Evolutionary conservation across 192 early-diverging fungal genomes (phyloP).

Genomic region (Lobosporangium transversale): DNA sequence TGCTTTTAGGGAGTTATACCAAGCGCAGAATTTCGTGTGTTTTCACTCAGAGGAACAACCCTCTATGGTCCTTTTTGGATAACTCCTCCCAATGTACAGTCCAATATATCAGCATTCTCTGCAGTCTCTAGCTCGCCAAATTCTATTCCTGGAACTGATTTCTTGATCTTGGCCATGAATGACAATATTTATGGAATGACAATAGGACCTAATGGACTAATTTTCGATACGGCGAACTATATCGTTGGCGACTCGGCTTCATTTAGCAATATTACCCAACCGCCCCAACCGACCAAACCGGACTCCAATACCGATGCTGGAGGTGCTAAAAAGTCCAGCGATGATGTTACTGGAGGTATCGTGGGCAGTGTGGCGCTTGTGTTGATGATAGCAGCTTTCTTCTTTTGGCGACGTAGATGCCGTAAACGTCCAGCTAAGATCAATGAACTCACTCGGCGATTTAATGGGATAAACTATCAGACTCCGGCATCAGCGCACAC

Average conservation of each 20-base stretch:
- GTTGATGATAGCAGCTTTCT: background rate
- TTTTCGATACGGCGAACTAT: background rate
- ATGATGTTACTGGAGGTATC: background rate
- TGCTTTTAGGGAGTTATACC: background rate
- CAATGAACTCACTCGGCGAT: background rate
- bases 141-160: background rate
- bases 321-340: background rate
- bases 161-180: background rate
- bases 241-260: too few species aligned
- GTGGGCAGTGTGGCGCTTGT: background rate
- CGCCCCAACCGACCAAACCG: too few species aligned
- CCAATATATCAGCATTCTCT: conserved; percentile 1
- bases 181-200: conserved; percentile 1
- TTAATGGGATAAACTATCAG: background rate
- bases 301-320: too few species aligned
- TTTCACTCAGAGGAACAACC: background rate
- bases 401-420: background rate
- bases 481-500: background rate
- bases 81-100: background rate
- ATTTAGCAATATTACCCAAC: too few species aligned
- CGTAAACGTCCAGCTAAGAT: conserved; percentile 1
- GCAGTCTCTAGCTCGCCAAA: background rate
- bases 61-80: background rate
- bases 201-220: background rate
- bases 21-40: conserved; percentile 1